A percentile compares a stretch with the other conserved stretches of the same genome.
Conservation (phyloP, 208 protist genomes). For the Endotrypanum monterogeii region DNA sequence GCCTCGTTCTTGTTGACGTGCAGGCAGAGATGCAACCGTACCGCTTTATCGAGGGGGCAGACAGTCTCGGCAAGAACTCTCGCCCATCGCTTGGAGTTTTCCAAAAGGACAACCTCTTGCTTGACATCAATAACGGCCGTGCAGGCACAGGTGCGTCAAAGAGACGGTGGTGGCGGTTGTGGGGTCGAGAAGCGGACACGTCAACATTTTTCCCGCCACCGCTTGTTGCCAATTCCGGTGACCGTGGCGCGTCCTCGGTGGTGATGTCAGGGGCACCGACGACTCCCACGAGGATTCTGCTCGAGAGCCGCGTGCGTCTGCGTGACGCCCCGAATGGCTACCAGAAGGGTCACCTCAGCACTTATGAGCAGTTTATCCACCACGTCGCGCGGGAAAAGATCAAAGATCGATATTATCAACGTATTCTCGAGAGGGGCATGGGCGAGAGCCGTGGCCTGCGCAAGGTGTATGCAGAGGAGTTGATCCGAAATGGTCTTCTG, state of each 20-base stretch:
- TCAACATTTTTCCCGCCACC: background rate
- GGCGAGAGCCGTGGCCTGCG: constrained; percentile 12
- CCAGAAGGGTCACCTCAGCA: constrained; percentile 49
- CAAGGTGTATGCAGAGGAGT: constrained; percentile 52
- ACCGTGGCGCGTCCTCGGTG: no score
- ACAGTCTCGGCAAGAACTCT: constrained; percentile 11
- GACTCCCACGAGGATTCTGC: constrained; percentile 17
- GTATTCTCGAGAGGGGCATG: constrained; percentile 34
- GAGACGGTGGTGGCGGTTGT: constrained; percentile 3
- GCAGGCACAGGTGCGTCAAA: background rate
- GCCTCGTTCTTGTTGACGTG: constrained; percentile 51
- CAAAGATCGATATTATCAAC: constrained; percentile 32
- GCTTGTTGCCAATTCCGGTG: background rate
- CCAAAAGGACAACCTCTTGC: constrained; percentile 17
- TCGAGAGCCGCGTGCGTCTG: constrained; percentile 43
- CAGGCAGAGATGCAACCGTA: constrained; percentile 41
- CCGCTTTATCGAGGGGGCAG: constrained; percentile 53
- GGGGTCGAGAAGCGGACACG: background rate
- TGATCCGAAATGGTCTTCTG: constrained; percentile 60
- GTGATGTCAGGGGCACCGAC: background rate
- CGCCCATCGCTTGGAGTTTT: constrained; percentile 18
- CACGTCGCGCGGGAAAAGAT: constrained; percentile 46
- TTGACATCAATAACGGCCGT: background rate
- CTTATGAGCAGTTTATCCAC: constrained; percentile 53
- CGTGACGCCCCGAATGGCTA: constrained; percentile 59